Conservation (phyloP, 2,329 filamentous ascomycete genomes). For the Aureobasidium sp. region DNA sequence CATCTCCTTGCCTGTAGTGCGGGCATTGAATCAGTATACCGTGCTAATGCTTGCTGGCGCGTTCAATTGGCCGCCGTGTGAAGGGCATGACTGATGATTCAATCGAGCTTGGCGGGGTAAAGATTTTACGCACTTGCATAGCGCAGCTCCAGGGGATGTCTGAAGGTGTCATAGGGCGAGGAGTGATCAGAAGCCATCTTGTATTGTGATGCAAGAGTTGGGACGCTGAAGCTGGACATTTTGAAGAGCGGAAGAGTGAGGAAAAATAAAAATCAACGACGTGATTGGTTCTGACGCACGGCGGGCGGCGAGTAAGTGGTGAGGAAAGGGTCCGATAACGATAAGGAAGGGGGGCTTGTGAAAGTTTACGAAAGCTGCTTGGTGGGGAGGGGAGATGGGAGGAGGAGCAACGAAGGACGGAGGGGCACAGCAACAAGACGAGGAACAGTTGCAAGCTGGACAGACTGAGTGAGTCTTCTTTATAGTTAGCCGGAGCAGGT, state of each 20-base stretch:
- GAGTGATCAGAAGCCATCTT: constrained; percentile 12
- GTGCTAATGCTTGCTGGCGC: background rate
- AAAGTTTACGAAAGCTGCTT: background rate
- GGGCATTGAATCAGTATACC: constrained; percentile 11
- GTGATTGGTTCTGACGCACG: constrained; percentile 3
- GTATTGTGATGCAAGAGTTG: constrained; percentile 13
- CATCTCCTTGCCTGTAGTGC: constrained; percentile 49
- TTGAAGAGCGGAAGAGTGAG: background rate
- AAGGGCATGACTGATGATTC: background rate
- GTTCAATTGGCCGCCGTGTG: background rate
- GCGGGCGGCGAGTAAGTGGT: background rate
- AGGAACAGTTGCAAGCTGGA: background rate
- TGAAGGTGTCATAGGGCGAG: constrained; percentile 17
- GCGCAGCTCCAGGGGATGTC: constrained; percentile 18
- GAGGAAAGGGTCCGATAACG: constrained; percentile 9
- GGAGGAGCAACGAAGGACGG: background rate
- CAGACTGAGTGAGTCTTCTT: constrained; percentile 1
- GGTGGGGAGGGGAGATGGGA: background rate
- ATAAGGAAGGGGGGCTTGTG: background rate
- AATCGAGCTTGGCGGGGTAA: constrained; percentile 5
- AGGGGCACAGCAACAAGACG: background rate
- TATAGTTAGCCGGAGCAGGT: background rate
- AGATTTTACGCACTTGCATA: constrained; percentile 16
- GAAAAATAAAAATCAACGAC: background rate
- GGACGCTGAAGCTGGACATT: constrained; percentile 15